These are phyloP conservation scores for Neoboletus magnificus DNA, from an alignment of 768 basidiomycete genomes.

Conservation along the genomic window DNA sequence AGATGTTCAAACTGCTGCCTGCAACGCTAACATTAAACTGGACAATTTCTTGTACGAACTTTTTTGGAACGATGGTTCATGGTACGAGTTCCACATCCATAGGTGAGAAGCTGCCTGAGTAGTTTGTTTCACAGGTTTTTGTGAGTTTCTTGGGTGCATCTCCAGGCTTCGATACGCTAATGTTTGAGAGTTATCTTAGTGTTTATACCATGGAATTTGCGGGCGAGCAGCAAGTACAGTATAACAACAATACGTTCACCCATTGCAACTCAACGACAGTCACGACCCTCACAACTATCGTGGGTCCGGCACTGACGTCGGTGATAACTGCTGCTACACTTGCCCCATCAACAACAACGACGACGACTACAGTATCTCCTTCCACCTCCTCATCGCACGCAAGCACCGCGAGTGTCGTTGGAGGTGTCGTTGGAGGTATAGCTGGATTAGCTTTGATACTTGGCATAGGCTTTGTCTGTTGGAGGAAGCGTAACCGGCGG, in stretches of 20 bases:
- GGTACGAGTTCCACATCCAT: not conserved
- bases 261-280: not conserved
- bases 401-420: not conserved
- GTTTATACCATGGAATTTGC: not conserved
- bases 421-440: not conserved
- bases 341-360: too few relatives aligned
- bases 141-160: not conserved
- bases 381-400: not conserved
- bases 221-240: not conserved
- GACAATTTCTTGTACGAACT: not conserved
- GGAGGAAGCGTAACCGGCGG: not conserved
- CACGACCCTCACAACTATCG: not conserved
- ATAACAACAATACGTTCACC: not conserved
- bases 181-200: not conserved
- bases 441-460: not conserved
- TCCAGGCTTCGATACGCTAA: not conserved
- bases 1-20: conserved; percentile 19
- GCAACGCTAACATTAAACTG: conserved; percentile 21
- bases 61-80: not conserved
- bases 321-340: not conserved
- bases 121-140: conserved; percentile 6
- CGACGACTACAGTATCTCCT: not conserved
- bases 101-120: not conserved
- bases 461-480: not conserved
- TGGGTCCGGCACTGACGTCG: not conserved